Conservation (phyloP, 192 early-diverging fungal species). For the Spizellomyces sp. region DNA sequence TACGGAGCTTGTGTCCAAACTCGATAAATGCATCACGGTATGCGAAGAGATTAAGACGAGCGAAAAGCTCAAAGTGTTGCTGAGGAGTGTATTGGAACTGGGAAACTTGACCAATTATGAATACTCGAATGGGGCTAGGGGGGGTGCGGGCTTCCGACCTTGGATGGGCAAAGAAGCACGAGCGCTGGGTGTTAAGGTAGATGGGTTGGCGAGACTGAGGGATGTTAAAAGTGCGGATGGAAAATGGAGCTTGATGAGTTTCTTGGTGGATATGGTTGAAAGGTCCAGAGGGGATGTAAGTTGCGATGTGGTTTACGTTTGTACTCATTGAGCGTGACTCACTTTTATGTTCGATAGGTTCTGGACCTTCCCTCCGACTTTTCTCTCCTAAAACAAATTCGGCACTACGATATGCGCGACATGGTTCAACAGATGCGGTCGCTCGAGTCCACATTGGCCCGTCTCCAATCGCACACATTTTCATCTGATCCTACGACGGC, state of each 20-base stretch:
- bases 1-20: slow-evolving; percentile 32
- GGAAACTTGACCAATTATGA: slow-evolving; percentile 59
- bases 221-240: slow-evolving; percentile 63
- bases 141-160: slow-evolving; percentile 44
- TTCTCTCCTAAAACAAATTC: slow-evolving; percentile 36
- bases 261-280: slow-evolving; percentile 56
- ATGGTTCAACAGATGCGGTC: slow-evolving; percentile 31
- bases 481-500: slow-evolving; percentile 8
- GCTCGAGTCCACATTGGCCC: slow-evolving; percentile 24
- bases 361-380: slow-evolving; percentile 47
- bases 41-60: slow-evolving; percentile 39
- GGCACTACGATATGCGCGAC: slow-evolving; percentile 43
- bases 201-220: slow-evolving; percentile 52
- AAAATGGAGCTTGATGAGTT: slow-evolving; percentile 58
- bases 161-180: slow-evolving; percentile 60
- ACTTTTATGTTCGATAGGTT: slow-evolving; percentile 23
- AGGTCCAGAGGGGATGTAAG: slow-evolving; percentile 38
- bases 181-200: slow-evolving; percentile 58
- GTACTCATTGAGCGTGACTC: neutral
- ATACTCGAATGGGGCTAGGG: slow-evolving; percentile 25
- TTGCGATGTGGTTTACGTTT: slow-evolving; percentile 1
- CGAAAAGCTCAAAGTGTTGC: slow-evolving; percentile 49
- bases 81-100: slow-evolving; percentile 48
- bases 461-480: slow-evolving; percentile 21
- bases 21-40: slow-evolving; percentile 33